Base-by-base conservation (phyloP, 495 filamentous ascomycete species). In the Darksidea phi region DNA sequence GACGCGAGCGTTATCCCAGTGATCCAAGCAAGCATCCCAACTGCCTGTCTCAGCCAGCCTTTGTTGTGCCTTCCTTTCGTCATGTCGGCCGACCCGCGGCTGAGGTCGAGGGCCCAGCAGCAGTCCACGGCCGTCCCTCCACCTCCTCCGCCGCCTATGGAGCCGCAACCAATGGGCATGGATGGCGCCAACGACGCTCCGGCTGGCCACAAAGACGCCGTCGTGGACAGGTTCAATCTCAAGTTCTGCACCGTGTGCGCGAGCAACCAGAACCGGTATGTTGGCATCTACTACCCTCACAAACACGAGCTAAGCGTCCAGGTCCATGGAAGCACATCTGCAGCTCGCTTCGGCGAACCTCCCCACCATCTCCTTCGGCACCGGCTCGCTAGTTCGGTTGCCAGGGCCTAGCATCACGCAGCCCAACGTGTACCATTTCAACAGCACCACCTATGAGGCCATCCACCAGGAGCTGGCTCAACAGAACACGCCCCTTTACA, bases 231-330 rank as follows among this genome's bases (percentile, higher is more conserved):
- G 23, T 94, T 84, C 80, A 95, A 89, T 71, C 80, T 99, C 42
- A 94, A 88, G 68, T 97, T 97, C 77, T 99, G 95, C 80, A 99
- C 95, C 1, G 94, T 99, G 37, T 99, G 95, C 75, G 94, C 94
- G 4, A 96, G 90, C 67, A 97, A 99, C 70, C 86, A 97, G 67
- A 97, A 97, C 70, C 85, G 92, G 82, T 95, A 78, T 53, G 79
- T 34, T 8, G 15, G 12, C 6, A 21, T 23, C 18, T 54, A 15
- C 41, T 15, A 15, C 42, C 18, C 57, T 17, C 42, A 13, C 48
- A 12, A 1, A 45, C 26, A 6, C 59, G 15, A 52, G 51, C 67
- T 55, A 66, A 55, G 55, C 45, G 15, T 34, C 20, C 62, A 91
- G 89, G 75, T 90, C 91, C 5, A 98, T 98, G 94, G 94, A 98